Evolutionary conservation across 371 early-diverging fungal species (phyloP).

Genomic region (Chytridium lagenaria): DNA sequence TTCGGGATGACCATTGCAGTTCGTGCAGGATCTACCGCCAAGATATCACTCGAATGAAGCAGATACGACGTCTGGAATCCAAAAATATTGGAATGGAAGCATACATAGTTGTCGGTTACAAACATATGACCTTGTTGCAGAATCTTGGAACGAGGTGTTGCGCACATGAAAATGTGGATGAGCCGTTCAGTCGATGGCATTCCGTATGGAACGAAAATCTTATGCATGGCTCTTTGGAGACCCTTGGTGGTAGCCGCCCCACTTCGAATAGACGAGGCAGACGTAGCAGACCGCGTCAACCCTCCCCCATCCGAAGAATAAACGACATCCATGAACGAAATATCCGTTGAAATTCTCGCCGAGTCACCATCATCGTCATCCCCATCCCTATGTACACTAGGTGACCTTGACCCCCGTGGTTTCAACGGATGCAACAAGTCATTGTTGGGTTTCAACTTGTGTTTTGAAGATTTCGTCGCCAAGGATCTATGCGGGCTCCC

Average conservation of each 20-base stretch:
- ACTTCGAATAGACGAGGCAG: not conserved
- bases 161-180: constrained; percentile 65
- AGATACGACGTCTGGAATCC: constrained; percentile 90
- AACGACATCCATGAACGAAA: not conserved
- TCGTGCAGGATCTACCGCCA: constrained; percentile 76
- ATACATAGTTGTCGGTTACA: constrained; percentile 79
- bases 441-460: not conserved
- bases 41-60: constrained; percentile 81
- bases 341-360: not conserved
- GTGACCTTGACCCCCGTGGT: no score
- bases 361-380: not conserved
- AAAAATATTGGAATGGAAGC: constrained; percentile 92
- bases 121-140: constrained; percentile 90
- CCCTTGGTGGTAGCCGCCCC: not conserved
- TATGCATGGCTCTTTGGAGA: constrained; percentile 10
- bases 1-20: constrained; percentile 86
- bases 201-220: not conserved
- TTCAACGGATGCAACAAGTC: not conserved
- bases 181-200: constrained; percentile 7
- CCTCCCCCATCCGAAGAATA: not conserved
- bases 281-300: not conserved
- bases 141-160: constrained; percentile 84
- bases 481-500: not conserved
- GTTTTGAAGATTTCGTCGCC: not conserved
- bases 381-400: not conserved